Evolutionary conservation across 441 rosid genomes (phyloP).

Genomic region (Aleurites moluccanus): DNA sequence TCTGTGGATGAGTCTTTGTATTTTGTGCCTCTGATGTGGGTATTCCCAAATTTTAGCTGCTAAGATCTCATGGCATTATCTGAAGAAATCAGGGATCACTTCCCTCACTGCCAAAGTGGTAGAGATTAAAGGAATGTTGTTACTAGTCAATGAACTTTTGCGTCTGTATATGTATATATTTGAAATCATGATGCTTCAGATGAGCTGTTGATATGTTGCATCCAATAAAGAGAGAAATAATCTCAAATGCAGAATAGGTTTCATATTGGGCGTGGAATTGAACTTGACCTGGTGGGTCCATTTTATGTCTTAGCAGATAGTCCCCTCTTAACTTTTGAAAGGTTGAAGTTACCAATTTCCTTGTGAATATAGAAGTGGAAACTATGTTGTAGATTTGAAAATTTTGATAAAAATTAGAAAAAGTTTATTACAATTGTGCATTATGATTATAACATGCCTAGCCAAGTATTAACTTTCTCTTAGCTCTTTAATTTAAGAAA

Average conservation of each 20-base stretch:
- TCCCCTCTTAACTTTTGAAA: not conserved
- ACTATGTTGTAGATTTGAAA: not conserved
- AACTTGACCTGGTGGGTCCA: not conserved
- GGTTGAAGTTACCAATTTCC: not conserved
- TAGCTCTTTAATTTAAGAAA: slow-evolving; percentile 32
- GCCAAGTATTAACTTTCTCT: not conserved
- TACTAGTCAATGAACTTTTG: not conserved
- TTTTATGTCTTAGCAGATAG: not conserved
- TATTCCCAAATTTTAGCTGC: not conserved
- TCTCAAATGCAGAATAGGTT: not conserved
- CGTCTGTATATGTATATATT: not conserved
- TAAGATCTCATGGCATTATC: not conserved
- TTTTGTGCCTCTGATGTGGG: not conserved
- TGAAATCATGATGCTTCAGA: not conserved
- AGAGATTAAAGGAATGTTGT: not conserved
- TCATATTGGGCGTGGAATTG: not conserved
- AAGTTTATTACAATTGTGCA: not conserved
- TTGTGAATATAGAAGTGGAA: not conserved
- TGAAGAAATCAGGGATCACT: not conserved
- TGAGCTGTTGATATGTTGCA: not conserved
- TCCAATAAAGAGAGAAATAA: not conserved
- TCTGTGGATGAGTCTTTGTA: not conserved
- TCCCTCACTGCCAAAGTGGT: not conserved
- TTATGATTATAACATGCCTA: not conserved
- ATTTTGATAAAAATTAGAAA: not conserved